A percentile compares a stretch with the other conserved stretches of the same genome.
Evolutionary conservation across 257 asterid genomes (phyloP).

Genomic region (Rauvolfia tetraphylla): DNA sequence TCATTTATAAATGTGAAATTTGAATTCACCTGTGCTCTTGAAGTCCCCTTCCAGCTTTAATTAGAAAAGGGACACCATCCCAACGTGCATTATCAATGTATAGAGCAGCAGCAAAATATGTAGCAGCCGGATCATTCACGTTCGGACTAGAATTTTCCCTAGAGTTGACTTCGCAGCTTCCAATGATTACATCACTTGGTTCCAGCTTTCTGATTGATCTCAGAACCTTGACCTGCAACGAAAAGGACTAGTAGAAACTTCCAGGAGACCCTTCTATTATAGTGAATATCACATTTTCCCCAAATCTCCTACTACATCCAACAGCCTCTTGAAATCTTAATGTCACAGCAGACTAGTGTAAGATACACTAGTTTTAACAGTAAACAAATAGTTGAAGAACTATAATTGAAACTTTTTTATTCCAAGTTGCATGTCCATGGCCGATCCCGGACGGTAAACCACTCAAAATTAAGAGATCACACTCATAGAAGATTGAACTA

Average conservation of each 20-base stretch:
- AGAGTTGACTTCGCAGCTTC: slow-evolving; percentile 23
- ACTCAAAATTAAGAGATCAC: too few relatives aligned
- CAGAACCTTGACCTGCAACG: slow-evolving; percentile 41
- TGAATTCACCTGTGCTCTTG: slow-evolving; percentile 28
- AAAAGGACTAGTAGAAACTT: slow-evolving; percentile 5
- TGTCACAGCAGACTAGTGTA: neutral
- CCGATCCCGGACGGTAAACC: too few relatives aligned
- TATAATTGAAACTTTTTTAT: too few relatives aligned
- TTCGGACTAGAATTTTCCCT: slow-evolving; percentile 18
- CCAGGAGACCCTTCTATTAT: slow-evolving; percentile 11
- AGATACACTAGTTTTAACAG: neutral
- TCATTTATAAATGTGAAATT: neutral
- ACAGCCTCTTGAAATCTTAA: neutral
- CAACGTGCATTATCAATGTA: slow-evolving; percentile 51
- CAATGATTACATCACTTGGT: slow-evolving; percentile 39
- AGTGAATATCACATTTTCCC: too few relatives aligned
- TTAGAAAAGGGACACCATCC: slow-evolving; percentile 52
- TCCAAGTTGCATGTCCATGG: too few relatives aligned
- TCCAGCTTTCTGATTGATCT: slow-evolving; percentile 44
- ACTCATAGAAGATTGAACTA: too few relatives aligned
- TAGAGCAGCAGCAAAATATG: slow-evolving; percentile 45
- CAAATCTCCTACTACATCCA: too few relatives aligned
- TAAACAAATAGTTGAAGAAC: too few relatives aligned
- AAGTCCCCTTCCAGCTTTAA: slow-evolving; percentile 49
- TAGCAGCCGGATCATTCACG: slow-evolving; percentile 24